Percentiles rank a stretch among this genome's conserved stretches.
phyloP scores from a whole-genome alignment of 352 stramenopile species.

The Pythium biforme region DNA sequence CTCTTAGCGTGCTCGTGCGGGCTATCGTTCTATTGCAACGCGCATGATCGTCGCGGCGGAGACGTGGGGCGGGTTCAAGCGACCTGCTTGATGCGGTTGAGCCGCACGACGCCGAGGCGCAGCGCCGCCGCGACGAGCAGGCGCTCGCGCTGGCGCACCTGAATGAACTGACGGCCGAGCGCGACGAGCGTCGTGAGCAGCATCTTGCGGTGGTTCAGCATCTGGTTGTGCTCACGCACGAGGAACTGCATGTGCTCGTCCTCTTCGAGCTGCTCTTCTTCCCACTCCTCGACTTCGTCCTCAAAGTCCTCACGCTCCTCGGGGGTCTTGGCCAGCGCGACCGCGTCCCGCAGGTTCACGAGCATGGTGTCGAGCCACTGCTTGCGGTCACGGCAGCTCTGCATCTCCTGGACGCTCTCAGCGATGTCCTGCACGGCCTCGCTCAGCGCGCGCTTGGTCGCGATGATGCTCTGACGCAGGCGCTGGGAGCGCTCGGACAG shows the following conservation, averaged over 20 bases:
- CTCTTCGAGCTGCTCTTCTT: conserved; percentile 25
- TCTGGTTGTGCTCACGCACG: conserved; percentile 17
- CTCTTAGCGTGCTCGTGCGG: no score
- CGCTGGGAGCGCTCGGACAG: conserved; percentile 20
- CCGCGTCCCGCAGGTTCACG: conserved; percentile 17
- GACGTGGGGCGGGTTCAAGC: conserved; percentile 12
- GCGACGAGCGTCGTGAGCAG: conserved; percentile 20
- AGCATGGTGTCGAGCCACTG: conserved; percentile 23
- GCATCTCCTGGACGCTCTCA: conserved; percentile 23
- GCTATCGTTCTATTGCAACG: conserved; percentile 4
- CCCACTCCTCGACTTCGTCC: conserved; percentile 22
- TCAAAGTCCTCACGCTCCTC: conserved; percentile 22
- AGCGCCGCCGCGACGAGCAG: conserved; percentile 18
- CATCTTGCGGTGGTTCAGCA: conserved; percentile 23
- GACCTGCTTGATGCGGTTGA: conserved; percentile 24
- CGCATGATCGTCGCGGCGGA: no score
- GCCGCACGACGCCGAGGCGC: conserved; percentile 22
- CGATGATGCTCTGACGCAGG: conserved; percentile 22
- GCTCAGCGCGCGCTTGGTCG: conserved; percentile 23
- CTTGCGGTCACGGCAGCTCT: conserved; percentile 18
- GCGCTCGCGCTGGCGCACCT: conserved; percentile 25
- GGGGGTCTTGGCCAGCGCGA: conserved; percentile 13
- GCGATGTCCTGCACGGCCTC: conserved; percentile 20
- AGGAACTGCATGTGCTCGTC: conserved; percentile 25
- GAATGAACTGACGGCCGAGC: conserved; percentile 24